Conservation (phyloP, 2,329 filamentous ascomycete genomes). For the Colletotrichum orbiculare region DNA sequence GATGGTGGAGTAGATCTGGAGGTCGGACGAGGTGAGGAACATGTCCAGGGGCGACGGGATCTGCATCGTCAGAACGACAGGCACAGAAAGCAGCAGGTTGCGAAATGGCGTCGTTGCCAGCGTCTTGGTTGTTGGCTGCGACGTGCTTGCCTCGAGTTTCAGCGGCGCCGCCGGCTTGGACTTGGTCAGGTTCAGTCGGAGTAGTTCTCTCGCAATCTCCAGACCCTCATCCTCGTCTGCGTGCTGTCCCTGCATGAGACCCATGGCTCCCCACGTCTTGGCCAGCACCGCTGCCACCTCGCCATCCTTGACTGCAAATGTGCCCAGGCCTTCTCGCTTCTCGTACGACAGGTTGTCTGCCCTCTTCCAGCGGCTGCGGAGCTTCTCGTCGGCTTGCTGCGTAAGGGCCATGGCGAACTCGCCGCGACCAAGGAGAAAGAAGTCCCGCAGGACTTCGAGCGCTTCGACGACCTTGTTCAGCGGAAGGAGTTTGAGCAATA, state of each 20-base stretch:
- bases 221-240: slow-evolving; percentile 85
- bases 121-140: slow-evolving; percentile 43
- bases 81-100: slow-evolving; percentile 83
- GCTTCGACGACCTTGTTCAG: slow-evolving; percentile 80
- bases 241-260: slow-evolving; percentile 75
- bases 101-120: slow-evolving; percentile 73
- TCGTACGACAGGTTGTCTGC: slow-evolving; percentile 68
- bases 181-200: slow-evolving; percentile 74
- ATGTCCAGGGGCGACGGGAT: slow-evolving; percentile 86
- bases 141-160: slow-evolving; percentile 48
- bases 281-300: slow-evolving; percentile 83
- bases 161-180: slow-evolving; percentile 51
- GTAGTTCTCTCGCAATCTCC: slow-evolving; percentile 81
- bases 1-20: slow-evolving; percentile 84
- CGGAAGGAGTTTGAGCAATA: slow-evolving; percentile 84
- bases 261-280: slow-evolving; percentile 82
- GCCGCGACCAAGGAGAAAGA: slow-evolving; percentile 86
- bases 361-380: slow-evolving; percentile 78
- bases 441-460: slow-evolving; percentile 82
- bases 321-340: slow-evolving; percentile 68
- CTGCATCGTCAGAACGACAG: slow-evolving; percentile 76
- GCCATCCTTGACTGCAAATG: slow-evolving; percentile 82
- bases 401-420: slow-evolving; percentile 93
- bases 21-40: slow-evolving; percentile 81
- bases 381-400: slow-evolving; percentile 83